Percentiles rank a stretch among this genome's conserved stretches.
Evolutionary conservation across 139 green algal species (phyloP).

Genomic region (Tetradesmus lagerheimii): DNA sequence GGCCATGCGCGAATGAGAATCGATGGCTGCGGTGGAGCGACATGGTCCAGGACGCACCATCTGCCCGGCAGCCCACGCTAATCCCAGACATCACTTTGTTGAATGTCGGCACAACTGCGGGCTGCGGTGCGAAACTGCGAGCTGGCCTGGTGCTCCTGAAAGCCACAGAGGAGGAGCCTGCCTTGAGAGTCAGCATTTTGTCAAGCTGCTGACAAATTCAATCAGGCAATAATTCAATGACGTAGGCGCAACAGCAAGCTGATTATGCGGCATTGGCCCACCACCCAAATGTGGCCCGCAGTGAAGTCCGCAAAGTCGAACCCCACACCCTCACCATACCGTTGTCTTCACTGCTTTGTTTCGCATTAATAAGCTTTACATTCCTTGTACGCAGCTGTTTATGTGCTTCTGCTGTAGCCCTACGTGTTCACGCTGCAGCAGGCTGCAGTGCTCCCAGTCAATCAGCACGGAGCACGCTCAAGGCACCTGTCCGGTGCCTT

Average conservation of each 20-base stretch:
- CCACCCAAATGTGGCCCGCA: slow-evolving; percentile 1
- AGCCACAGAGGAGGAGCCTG: slow-evolving; percentile 28
- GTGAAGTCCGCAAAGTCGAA: neutral
- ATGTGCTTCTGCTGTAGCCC: neutral
- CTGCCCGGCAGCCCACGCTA: slow-evolving; percentile 31
- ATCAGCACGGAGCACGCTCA: neutral
- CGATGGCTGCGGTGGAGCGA: neutral
- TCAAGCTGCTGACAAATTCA: neutral
- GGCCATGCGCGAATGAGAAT: neutral
- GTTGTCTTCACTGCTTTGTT: neutral
- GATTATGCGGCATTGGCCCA: neutral
- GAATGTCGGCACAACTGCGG: slow-evolving; percentile 34
- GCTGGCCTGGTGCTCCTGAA: slow-evolving; percentile 44
- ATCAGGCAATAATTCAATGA: neutral
- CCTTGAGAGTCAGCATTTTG: slow-evolving; percentile 45
- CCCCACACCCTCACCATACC: neutral
- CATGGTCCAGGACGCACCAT: slow-evolving; percentile 27
- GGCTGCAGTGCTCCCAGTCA: neutral
- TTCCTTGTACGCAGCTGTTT: neutral
- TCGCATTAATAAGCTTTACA: neutral
- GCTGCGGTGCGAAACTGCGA: slow-evolving; percentile 1
- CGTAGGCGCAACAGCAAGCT: neutral
- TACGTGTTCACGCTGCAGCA: neutral
- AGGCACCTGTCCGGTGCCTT: neutral
- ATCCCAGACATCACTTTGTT: slow-evolving; percentile 42